Conservation (phyloP, 352 stramenopile species). For the Pythium rhizo-oryzae region DNA sequence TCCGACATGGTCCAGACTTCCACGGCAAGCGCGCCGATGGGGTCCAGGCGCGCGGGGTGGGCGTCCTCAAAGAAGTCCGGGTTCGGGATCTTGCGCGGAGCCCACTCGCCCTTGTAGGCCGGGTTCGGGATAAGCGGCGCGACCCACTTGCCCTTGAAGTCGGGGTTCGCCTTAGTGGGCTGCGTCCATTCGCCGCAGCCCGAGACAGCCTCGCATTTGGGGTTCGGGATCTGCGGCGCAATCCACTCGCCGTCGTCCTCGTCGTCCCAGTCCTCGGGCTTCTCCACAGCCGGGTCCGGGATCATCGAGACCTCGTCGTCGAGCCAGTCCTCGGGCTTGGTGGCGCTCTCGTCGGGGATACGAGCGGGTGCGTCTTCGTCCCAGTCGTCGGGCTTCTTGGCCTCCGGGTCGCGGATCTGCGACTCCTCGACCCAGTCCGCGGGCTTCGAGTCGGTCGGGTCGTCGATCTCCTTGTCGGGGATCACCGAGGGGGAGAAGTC, state of each 20-base stretch:
- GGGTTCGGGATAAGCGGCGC: constrained; percentile 92
- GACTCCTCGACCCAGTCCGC: constrained; percentile 92
- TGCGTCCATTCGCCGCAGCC: constrained; percentile 93
- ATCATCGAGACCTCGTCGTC: constrained; percentile 85
- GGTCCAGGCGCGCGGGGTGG: constrained; percentile 79
- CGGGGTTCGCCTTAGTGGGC: constrained; percentile 89
- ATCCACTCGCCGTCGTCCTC: constrained; percentile 93
- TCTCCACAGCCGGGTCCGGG: constrained; percentile 71
- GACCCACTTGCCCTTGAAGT: constrained; percentile 93
- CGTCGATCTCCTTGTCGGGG: constrained; percentile 92
- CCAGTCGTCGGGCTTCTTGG: constrained; percentile 92
- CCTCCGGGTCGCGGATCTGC: constrained; percentile 88
- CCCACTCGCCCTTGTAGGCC: constrained; percentile 92
- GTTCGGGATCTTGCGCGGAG: constrained; percentile 90
- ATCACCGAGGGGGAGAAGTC: constrained; percentile 87
- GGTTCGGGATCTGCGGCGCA: constrained; percentile 88
- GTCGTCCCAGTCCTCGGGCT: constrained; percentile 95
- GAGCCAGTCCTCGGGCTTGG: constrained; percentile 92
- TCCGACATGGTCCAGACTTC: constrained; percentile 93
- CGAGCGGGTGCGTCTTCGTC: constrained; percentile 89
- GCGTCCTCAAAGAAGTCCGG: constrained; percentile 88
- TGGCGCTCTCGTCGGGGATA: constrained; percentile 84
- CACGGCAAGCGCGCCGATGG: constrained; percentile 89
- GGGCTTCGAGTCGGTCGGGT: constrained; percentile 91
- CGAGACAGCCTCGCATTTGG: constrained; percentile 76